phyloP scores from a whole-genome alignment of 1,139 yeast genomes.

The Geotrichum histeridarum region DNA sequence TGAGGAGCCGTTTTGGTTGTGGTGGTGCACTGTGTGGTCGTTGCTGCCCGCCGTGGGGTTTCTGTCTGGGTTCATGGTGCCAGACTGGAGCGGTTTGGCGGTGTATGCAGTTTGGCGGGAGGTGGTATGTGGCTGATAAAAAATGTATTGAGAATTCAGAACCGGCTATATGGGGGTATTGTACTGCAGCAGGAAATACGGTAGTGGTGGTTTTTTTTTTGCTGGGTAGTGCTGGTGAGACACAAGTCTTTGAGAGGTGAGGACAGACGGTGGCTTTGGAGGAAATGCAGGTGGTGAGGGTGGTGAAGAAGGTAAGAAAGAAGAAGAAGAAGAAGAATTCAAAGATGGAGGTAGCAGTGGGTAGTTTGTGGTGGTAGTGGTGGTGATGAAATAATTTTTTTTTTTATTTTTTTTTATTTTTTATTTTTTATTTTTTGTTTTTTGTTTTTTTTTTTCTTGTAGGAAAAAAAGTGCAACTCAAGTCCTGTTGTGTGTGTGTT shows the following conservation, averaged over 20 bases:
- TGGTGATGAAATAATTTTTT: neutral
- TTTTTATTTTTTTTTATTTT: neutral
- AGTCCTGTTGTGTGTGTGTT: neutral
- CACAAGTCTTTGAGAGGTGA: neutral
- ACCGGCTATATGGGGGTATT: too few relatives aligned
- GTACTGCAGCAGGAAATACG: too few relatives aligned
- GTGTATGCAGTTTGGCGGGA: too few relatives aligned
- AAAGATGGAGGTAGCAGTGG: neutral
- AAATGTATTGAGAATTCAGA: too few relatives aligned
- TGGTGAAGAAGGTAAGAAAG: neutral
- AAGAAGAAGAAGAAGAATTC: neutral
- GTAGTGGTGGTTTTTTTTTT: too few relatives aligned
- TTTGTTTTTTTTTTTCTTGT: neutral
- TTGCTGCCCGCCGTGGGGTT: neutral
- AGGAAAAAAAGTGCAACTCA: neutral
- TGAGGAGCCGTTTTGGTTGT: neutral
- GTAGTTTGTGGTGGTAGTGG: neutral
- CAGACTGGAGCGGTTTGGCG: neutral
- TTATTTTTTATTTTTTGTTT: neutral
- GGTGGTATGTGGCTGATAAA: too few relatives aligned
- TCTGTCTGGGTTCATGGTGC: neutral
- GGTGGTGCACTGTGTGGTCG: neutral
- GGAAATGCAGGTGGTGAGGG: neutral
- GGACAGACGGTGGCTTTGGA: neutral
- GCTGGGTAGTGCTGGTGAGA: too few relatives aligned